Conservation (phyloP, 768 basidiomycete genomes). For the Russula compacta region DNA sequence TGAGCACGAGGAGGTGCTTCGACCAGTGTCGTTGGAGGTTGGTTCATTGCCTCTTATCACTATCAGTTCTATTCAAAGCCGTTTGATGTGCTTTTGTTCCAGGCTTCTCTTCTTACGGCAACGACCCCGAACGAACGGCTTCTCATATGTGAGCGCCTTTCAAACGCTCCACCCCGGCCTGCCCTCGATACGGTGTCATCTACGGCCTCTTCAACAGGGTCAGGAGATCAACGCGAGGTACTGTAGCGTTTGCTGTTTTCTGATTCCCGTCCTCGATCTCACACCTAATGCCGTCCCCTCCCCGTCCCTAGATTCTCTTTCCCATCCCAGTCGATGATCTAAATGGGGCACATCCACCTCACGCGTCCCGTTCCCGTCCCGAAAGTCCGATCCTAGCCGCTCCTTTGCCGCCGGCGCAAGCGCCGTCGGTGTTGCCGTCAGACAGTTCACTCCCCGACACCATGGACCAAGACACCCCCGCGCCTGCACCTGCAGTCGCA, state of each 20-base stretch:
- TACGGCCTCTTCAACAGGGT: neutral
- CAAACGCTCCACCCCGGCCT: neutral
- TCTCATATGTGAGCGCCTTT: neutral
- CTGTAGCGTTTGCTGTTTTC: neutral
- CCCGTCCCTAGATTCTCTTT: neutral
- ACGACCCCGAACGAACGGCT: neutral
- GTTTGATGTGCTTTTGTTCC: neutral
- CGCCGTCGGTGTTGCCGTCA: neutral
- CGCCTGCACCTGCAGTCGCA: too few relatives aligned
- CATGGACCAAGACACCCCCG: neutral
- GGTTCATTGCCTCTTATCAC: conserved; percentile 3
- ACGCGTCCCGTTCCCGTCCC: neutral
- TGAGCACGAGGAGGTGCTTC: neutral
- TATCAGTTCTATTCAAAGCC: neutral
- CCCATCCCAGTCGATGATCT: neutral
- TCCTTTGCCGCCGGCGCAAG: neutral
- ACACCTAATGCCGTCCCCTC: neutral
- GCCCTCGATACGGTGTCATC: neutral
- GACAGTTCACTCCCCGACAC: neutral
- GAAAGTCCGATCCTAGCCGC: neutral
- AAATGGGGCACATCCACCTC: neutral
- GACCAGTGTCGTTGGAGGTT: neutral
- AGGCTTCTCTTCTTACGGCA: conserved; percentile 1
- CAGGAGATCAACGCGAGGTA: neutral
- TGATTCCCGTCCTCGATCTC: neutral